These are phyloP conservation scores for Discostella stelligera DNA, from an alignment of 352 stramenopile species.

Conservation along the genomic window DNA sequence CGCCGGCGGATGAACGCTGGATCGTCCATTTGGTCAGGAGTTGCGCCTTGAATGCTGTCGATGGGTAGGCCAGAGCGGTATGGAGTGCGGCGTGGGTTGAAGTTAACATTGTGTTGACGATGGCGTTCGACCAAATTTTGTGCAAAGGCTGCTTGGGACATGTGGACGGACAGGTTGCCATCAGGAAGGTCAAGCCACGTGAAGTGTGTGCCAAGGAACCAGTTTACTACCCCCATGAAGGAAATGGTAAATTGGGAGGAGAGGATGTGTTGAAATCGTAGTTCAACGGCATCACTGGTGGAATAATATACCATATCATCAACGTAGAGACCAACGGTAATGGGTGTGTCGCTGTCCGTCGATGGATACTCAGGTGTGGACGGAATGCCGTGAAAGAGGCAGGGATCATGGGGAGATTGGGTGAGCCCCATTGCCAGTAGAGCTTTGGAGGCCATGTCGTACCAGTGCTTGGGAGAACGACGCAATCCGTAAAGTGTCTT, in stretches of 20 bases:
- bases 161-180: slow-evolving; percentile 10
- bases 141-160: slow-evolving; percentile 33
- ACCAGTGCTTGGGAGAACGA: slow-evolving; percentile 29
- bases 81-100: slow-evolving; percentile 18
- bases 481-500: slow-evolving; percentile 47
- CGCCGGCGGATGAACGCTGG: not conserved
- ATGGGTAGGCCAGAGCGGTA: slow-evolving; percentile 39
- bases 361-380: not conserved
- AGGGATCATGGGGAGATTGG: slow-evolving; percentile 22
- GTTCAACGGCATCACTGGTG: slow-evolving; percentile 16
- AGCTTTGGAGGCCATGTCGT: slow-evolving; percentile 23
- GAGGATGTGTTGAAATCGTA: slow-evolving; percentile 22
- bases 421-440: slow-evolving; percentile 21
- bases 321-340: slow-evolving; percentile 38
- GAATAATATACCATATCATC: slow-evolving; percentile 53
- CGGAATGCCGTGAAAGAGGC: slow-evolving; percentile 17
- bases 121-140: slow-evolving; percentile 21
- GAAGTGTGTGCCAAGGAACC: slow-evolving; percentile 41
- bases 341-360: not conserved
- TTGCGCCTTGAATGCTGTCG: slow-evolving; percentile 36
- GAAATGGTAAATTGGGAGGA: slow-evolving; percentile 15
- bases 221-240: slow-evolving; percentile 51
- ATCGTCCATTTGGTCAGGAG: too few relatives aligned
- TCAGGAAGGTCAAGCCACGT: slow-evolving; percentile 1
- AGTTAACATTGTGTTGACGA: not conserved